These are phyloP conservation scores for Cornus controversa DNA, from an alignment of 148 eudicot genomes.

Conservation along the genomic window DNA sequence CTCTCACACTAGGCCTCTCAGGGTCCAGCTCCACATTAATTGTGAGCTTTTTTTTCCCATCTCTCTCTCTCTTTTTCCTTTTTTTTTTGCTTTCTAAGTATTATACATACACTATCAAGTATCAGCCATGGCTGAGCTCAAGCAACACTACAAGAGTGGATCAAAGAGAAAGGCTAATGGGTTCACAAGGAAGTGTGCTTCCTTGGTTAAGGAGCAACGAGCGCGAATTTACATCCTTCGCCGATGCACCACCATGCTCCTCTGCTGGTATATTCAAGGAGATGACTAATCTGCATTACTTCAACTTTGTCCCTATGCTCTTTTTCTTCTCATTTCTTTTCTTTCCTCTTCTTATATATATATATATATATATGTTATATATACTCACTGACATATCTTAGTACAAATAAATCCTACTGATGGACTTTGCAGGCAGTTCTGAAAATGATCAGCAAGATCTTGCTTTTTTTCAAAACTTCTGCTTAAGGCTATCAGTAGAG, in stretches of 20 bases:
- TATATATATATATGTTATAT: background rate
- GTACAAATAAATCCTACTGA: background rate
- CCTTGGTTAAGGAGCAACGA: constrained; percentile 71
- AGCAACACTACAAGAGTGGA: constrained; percentile 29
- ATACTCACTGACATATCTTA: background rate
- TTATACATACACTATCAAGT: background rate
- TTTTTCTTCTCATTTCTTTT: background rate
- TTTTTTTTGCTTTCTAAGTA: background rate
- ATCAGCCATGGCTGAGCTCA: constrained; percentile 44
- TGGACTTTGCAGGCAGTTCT: no score
- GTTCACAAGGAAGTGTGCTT: constrained; percentile 72
- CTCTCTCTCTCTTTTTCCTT: background rate
- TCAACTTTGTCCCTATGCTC: background rate
- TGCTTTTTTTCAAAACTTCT: no score
- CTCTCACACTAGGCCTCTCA: background rate
- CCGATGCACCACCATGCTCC: constrained; percentile 85
- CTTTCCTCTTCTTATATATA: background rate
- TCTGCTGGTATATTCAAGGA: constrained; percentile 75
- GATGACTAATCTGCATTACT: constrained; percentile 39
- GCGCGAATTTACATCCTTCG: constrained; percentile 73
- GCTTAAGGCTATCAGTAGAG: no score
- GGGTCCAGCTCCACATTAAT: constrained; percentile 38
- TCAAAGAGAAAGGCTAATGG: constrained; percentile 38
- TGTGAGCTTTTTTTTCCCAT: constrained; percentile 32
- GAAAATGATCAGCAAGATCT: no score